Base-by-base conservation (phyloP, 1,139 yeast species). In the Taphrina wiesneri region DNA sequence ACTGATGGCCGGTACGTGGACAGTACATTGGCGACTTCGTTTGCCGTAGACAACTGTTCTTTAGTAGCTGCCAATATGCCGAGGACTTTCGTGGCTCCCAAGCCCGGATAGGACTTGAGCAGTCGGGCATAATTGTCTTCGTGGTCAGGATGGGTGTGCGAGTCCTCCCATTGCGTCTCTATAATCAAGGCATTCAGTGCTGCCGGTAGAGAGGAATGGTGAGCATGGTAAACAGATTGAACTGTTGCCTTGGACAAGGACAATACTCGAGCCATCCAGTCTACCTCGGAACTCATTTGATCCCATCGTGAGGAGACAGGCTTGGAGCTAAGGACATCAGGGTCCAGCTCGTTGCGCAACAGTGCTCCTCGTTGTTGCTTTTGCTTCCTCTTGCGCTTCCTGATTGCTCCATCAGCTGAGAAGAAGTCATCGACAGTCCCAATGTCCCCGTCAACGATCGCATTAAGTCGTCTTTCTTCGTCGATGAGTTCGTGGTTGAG, bases 401-500 rank as follows among this genome's bases (percentile, higher is more conserved):
- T 30, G 32, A 30, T 21, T 13, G 13, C 36, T 2, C 47, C 47
- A 11, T 23, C 53, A 9, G n/a, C 51, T 7, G 25, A 26, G 28
- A 62, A 62, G 15, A 59, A 49, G 17, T 41, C 65, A n/a, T 62
- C 65, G 2, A 62, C 32, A 1, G 54, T 23, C 13, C 36, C 36
- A 9, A 26, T 34, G 11, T 39, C 51, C 28, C 60, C 54, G 43
- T 45, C 53, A 41, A 59, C 30, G 19, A 51, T 51, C 32, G 56
- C 63, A 49, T 21, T 41, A 52, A 60, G 30, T 19, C 47, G 51
- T 28, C 43, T 41, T 23, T 61, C 57, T 26, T 49, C 41, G n/a
- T 66, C 63, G n/a, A 66, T 47, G 17, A 46, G 25, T 25, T 63
- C 67, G n/a, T 43, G 63, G 45, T 62, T 66, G 41, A 66, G 56